These are phyloP conservation scores for Guillardia theta DNA, from an alignment of 78 protist species.

Conservation along the genomic window DNA sequence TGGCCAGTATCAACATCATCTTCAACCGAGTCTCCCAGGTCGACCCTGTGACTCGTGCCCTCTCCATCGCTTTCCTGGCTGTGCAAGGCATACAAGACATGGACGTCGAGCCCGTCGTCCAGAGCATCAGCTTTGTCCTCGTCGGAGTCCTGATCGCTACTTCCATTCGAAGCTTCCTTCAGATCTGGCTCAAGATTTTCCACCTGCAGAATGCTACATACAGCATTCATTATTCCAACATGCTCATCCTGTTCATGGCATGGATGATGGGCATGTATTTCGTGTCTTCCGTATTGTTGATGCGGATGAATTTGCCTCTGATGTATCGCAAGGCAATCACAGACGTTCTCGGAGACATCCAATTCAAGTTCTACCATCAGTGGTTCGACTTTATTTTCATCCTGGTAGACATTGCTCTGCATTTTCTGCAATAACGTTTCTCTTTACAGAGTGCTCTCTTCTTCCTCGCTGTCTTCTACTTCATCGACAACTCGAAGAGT, in stretches of 20 bases:
- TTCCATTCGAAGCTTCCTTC: slow-evolving; percentile 13
- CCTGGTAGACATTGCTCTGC: not conserved
- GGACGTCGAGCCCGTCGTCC: not conserved
- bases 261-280: slow-evolving; percentile 37
- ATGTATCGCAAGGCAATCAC: not conserved
- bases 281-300: slow-evolving; percentile 5
- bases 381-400: not conserved
- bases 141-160: slow-evolving; percentile 29
- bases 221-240: not conserved
- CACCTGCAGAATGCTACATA: not conserved
- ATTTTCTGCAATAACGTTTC: no score
- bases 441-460: no score
- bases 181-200: slow-evolving; percentile 37
- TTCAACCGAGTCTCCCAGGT: slow-evolving; percentile 27
- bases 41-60: not conserved
- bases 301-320: slow-evolving; percentile 2
- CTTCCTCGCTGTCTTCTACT: not conserved
- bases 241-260: slow-evolving; percentile 17
- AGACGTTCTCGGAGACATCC: slow-evolving; percentile 5
- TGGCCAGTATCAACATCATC: slow-evolving; percentile 36
- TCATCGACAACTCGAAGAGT: not conserved
- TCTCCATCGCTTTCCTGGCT: not conserved
- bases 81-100: not conserved
- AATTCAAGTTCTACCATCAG: slow-evolving; percentile 39
- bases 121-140: not conserved